These are phyloP conservation scores for Curvularia sp. DNA, from an alignment of 2,329 filamentous ascomycete genomes.

Conservation along the genomic window DNA sequence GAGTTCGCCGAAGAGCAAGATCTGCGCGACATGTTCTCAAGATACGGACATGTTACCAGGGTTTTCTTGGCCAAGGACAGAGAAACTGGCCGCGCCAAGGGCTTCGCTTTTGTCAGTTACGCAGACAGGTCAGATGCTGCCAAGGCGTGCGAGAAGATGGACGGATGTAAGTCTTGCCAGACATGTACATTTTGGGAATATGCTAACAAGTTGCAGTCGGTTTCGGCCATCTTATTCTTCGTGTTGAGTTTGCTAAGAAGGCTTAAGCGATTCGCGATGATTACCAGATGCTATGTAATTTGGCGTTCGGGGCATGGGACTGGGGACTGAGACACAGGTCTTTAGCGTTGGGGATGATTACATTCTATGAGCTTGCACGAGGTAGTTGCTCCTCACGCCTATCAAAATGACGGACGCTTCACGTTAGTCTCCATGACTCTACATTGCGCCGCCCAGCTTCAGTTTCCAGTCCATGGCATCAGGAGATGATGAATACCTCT, in stretches of 20 bases:
- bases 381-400: slow-evolving; percentile 5
- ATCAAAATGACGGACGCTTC: slow-evolving; percentile 10
- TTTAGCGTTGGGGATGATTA: slow-evolving; percentile 9
- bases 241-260: slow-evolving; percentile 85
- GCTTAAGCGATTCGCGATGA: slow-evolving; percentile 22
- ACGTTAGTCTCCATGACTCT: slow-evolving; percentile 1
- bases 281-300: slow-evolving; percentile 9
- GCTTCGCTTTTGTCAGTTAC: slow-evolving; percentile 98
- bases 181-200: background rate
- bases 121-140: slow-evolving; percentile 88
- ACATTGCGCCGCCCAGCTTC: background rate
- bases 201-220: slow-evolving; percentile 56
- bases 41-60: slow-evolving; percentile 93
- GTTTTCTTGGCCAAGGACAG: slow-evolving; percentile 98
- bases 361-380: slow-evolving; percentile 10
- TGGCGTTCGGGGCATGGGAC: slow-evolving; percentile 9
- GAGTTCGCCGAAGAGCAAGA: slow-evolving; percentile 97
- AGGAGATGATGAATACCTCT: background rate
- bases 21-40: slow-evolving; percentile 96
- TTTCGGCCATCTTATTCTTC: slow-evolving; percentile 85
- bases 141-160: slow-evolving; percentile 96
- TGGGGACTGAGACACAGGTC: slow-evolving; percentile 5
- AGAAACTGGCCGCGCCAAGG: slow-evolving; percentile 95
- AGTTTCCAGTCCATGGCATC: background rate
- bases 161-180: slow-evolving; percentile 72